A percentile compares a stretch with the other conserved stretches of the same genome.
Conservation (phyloP, 495 filamentous ascomycete species). For the Aspergillus biplanus region DNA sequence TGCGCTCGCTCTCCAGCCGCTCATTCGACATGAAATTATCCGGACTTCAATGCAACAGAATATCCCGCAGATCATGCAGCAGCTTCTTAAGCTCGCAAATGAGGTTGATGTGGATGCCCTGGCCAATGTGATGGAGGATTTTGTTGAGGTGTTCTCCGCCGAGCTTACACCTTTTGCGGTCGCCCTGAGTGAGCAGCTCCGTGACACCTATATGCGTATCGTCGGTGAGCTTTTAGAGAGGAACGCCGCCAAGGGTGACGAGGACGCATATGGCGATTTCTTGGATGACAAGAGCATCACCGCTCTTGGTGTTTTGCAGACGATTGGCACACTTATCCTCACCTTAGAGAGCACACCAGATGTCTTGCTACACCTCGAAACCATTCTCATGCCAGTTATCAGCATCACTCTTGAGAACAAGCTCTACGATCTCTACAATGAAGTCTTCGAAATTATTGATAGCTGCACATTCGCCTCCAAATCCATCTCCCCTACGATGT, state of each 20-base stretch:
- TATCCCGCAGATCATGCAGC: slow-evolving; percentile 99
- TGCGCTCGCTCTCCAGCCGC: slow-evolving; percentile 88
- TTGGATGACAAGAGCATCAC: slow-evolving; percentile 98
- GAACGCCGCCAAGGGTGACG: slow-evolving; percentile 72
- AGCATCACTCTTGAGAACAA: slow-evolving; percentile 96
- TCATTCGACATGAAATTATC: slow-evolving; percentile 94
- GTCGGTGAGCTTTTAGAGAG: slow-evolving; percentile 88
- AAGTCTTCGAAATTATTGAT: slow-evolving; percentile 98
- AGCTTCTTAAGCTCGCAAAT: slow-evolving; percentile 92
- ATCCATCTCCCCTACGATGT: slow-evolving; percentile 93
- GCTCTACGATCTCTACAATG: slow-evolving; percentile 95
- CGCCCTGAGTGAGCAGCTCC: slow-evolving; percentile 91
- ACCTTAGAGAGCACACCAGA: slow-evolving; percentile 96
- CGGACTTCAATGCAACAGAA: slow-evolving; percentile 93
- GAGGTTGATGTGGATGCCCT: slow-evolving; percentile 93
- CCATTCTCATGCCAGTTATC: slow-evolving; percentile 95
- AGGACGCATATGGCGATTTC: slow-evolving; percentile 83
- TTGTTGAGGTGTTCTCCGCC: slow-evolving; percentile 95
- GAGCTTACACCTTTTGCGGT: slow-evolving; percentile 99
- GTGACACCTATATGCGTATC: slow-evolving; percentile 95
- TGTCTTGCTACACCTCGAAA: slow-evolving; percentile 90
- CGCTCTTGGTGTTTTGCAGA: slow-evolving; percentile 93
- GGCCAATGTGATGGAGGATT: slow-evolving; percentile 99
- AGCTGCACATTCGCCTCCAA: slow-evolving; percentile 99
- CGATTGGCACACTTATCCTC: slow-evolving; percentile 94